Conservation (phyloP, 208 protist species). For the Leishmania aethiopica region DNA sequence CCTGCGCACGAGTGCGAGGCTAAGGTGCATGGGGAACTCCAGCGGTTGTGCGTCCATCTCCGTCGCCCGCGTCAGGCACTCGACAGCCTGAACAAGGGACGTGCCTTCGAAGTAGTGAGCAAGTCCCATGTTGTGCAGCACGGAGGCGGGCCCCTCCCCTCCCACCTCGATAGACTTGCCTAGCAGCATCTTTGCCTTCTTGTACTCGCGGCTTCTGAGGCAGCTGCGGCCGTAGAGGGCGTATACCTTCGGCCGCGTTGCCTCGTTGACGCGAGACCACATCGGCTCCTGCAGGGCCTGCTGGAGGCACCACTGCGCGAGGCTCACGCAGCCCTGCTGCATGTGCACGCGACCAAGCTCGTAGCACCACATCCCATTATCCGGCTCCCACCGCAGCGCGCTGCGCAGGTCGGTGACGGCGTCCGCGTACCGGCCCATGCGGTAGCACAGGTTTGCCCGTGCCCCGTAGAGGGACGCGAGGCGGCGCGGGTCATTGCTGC, state of each 20-base stretch:
- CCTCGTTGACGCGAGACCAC: slow-evolving; percentile 40
- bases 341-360: slow-evolving; percentile 71
- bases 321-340: slow-evolving; percentile 31
- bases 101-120: slow-evolving; percentile 67
- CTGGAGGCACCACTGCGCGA: slow-evolving; percentile 56
- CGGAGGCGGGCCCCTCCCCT: slow-evolving; percentile 39
- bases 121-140: slow-evolving; percentile 83
- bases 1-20: slow-evolving; percentile 65
- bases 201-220: slow-evolving; percentile 43
- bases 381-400: slow-evolving; percentile 74
- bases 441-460: slow-evolving; percentile 55
- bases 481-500: slow-evolving; percentile 43
- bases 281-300: slow-evolving; percentile 53
- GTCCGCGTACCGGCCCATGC: slow-evolving; percentile 52
- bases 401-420: slow-evolving; percentile 65
- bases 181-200: slow-evolving; percentile 43
- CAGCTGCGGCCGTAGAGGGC: slow-evolving; percentile 51
- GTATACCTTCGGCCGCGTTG: slow-evolving; percentile 41
- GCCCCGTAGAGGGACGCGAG: slow-evolving; percentile 64
- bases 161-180: slow-evolving; percentile 65
- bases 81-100: slow-evolving; percentile 40
- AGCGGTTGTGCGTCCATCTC: slow-evolving; percentile 58
- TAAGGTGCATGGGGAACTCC: slow-evolving; percentile 76
- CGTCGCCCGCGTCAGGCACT: slow-evolving; percentile 68
- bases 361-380: slow-evolving; percentile 86